These are phyloP conservation scores for Plasmodium gallinaceum DNA, from an alignment of 169 alveolate genomes.

Conservation along the genomic window DNA sequence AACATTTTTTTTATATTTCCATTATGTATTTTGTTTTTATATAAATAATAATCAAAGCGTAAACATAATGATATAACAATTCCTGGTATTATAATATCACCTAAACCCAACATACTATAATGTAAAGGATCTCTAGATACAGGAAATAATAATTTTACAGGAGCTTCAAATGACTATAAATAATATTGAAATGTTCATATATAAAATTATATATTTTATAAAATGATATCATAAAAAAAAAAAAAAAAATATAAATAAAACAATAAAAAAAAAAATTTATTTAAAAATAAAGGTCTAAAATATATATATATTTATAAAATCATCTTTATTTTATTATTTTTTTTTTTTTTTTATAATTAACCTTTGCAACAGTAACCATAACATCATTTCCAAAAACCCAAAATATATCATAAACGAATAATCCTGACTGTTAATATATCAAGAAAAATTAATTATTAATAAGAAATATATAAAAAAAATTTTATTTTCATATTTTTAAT, in stretches of 20 bases:
- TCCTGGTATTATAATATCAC: constrained; percentile 97
- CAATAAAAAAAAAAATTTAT: not conserved
- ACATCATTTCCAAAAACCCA: constrained; percentile 97
- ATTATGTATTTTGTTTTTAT: constrained; percentile 50
- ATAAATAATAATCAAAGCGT: constrained; percentile 88
- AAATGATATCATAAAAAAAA: too few species aligned
- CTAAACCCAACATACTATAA: constrained; percentile 93
- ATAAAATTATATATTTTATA: not conserved
- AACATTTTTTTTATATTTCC: constrained; percentile 75
- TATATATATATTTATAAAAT: not conserved
- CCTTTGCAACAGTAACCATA: constrained; percentile 95
- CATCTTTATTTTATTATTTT: too few species aligned
- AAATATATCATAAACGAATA: constrained; percentile 94
- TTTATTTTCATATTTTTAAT: constrained; percentile 1
- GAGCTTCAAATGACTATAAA: constrained; percentile 89
- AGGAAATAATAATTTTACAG: constrained; percentile 93
- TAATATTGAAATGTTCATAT: not conserved
- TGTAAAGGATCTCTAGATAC: constrained; percentile 83
- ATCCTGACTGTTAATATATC: constrained; percentile 79
- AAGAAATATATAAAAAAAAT: not conserved
- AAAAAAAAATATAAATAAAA: too few species aligned
- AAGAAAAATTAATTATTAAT: constrained; percentile 1
- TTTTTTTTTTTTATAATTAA: not conserved
- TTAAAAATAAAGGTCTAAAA: not conserved
- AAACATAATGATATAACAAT: constrained; percentile 92